Evolutionary conservation across 306 rosid species (phyloP), one percentile per base, ranked within the genome.

Genomic region (Inga leiocalycina): DNA sequence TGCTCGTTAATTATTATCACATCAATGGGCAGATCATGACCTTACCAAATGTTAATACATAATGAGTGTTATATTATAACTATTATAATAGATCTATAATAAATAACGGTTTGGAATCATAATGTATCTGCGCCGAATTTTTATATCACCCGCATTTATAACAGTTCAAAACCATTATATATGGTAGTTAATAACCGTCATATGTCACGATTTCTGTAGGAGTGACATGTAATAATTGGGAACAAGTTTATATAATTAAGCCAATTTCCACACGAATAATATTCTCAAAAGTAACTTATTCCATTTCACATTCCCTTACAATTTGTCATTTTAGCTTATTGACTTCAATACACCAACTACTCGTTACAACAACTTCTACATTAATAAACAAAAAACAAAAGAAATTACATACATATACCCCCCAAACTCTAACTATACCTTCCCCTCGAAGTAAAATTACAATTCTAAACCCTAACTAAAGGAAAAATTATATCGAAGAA

Each of bases 371-470:
- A 77, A 46, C 87, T 83, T 62, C 27, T 84, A 84, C 78, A 79
- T 76, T 69, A 74, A 51, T 43, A 4, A 81, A 71, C 65, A 34
- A 69, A 7, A 68, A 70, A 17, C 79, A 72, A 76, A 56, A 45
- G 3, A 62, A 74, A 10, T 82, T 52, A 80, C 92, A 85, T 61
- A 83, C 92, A 85, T 57, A 57, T 30, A 57, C 64, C 90, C 88
- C 54, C 88, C 92, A 83, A 85, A 24, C 74, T 85, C 75, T 81
- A 7, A 80, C 76, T 89, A 85, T 83, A 86, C 88, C 85, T 43
- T n/a, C 80, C 85, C 45, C 89, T 67, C 10, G 27, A 80, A 82
- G 88, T 75, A 83, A 87, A 82, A 86, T 77, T 84, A 80, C 84
- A 83, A 56, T 78, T 12, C 34, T 43, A 5, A 66, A 64, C 68